phyloP scores from a whole-genome alignment of 2,329 filamentous ascomycete species.

The Mollisiaceae sp. region DNA sequence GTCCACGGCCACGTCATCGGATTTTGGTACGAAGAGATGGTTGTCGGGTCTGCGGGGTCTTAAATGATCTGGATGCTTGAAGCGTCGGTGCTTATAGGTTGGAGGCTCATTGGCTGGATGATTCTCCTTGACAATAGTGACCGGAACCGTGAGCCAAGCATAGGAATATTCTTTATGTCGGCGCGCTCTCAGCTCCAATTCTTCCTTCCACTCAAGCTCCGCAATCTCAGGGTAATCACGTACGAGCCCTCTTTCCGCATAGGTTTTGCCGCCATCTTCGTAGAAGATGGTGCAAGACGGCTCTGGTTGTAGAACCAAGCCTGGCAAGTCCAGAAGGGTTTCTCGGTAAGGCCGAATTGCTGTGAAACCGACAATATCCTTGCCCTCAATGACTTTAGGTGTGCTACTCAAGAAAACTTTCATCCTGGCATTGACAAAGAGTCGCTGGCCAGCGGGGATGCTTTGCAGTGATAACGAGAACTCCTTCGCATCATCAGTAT shows the following conservation, averaged over 20 bases:
- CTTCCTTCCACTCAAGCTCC: background rate
- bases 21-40: background rate
- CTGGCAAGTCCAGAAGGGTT: background rate
- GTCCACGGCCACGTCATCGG: background rate
- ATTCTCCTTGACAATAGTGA: too few species aligned
- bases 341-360: constrained; percentile 21
- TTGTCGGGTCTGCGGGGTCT: background rate
- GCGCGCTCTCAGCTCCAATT: background rate
- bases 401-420: constrained; percentile 46
- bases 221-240: constrained; percentile 40
- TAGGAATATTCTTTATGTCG: background rate
- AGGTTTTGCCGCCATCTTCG: constrained; percentile 23
- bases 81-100: background rate
- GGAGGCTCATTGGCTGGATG: background rate
- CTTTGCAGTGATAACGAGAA: constrained; percentile 16
- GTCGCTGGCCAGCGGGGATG: constrained; percentile 50
- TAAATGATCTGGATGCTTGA: background rate
- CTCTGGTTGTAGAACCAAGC: constrained; percentile 27
- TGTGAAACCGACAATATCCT: constrained; percentile 17
- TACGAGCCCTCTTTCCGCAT: constrained; percentile 37
- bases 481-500: constrained; percentile 35
- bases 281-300: constrained; percentile 44
- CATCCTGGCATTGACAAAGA: constrained; percentile 50
- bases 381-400: constrained; percentile 26
- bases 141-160: too few species aligned